Percentiles rank a stretch among this genome's conserved stretches.
Conservation (phyloP, 208 protist genomes). For the Porcisia deanei region DNA sequence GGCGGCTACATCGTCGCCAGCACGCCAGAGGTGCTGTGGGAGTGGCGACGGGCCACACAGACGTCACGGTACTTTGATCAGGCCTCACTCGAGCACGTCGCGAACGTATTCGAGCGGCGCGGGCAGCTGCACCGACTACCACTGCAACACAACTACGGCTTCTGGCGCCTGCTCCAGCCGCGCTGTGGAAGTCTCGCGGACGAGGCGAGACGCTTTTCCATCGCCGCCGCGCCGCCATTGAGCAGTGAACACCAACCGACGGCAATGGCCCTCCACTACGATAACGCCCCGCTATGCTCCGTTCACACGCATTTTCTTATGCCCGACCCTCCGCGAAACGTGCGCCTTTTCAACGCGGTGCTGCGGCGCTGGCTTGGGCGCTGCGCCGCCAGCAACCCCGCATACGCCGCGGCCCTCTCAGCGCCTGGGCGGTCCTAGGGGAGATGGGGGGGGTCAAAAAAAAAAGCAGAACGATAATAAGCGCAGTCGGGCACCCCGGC, state of each 20-base stretch:
- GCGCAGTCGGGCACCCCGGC: too few species aligned
- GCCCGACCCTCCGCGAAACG: slow-evolving; percentile 25
- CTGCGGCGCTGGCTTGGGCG: slow-evolving; percentile 45
- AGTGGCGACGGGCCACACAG: slow-evolving; percentile 65
- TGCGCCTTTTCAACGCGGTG: slow-evolving; percentile 64
- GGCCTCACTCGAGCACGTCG: slow-evolving; percentile 66
- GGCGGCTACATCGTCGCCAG: slow-evolving; percentile 62
- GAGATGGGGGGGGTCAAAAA: too few species aligned
- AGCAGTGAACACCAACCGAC: not conserved
- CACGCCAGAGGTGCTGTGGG: slow-evolving; percentile 41
- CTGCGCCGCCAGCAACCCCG: slow-evolving; percentile 4
- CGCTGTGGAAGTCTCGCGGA: slow-evolving; percentile 15
- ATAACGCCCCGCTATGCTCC: slow-evolving; percentile 52
- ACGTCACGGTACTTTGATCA: slow-evolving; percentile 80
- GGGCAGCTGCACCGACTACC: slow-evolving; percentile 45
- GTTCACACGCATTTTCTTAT: slow-evolving; percentile 80
- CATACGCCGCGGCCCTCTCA: slow-evolving; percentile 21
- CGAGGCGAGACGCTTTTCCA: slow-evolving; percentile 61
- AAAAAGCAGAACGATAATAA: too few species aligned
- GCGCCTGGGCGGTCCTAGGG: not conserved
- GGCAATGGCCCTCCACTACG: slow-evolving; percentile 47
- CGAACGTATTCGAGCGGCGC: slow-evolving; percentile 29
- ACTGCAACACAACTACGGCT: slow-evolving; percentile 84
- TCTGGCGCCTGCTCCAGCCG: slow-evolving; percentile 80
- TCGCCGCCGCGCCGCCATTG: slow-evolving; percentile 9